Evolutionary conservation across 2,329 filamentous ascomycete species (phyloP), one percentile per base, ranked within the genome.

Genomic region (Fusarium sp.): DNA sequence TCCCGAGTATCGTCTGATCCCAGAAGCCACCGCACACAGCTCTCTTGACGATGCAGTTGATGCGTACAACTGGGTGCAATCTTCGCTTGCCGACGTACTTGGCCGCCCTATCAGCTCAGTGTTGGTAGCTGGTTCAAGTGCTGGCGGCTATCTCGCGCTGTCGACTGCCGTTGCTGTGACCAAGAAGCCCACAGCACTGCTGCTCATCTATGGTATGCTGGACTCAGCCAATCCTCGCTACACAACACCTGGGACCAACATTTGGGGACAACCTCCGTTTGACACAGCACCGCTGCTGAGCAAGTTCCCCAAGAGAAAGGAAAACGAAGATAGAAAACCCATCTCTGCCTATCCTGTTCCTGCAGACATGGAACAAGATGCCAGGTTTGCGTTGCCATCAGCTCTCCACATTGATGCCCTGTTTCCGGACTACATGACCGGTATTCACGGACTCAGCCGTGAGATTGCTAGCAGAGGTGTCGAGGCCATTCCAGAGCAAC

Each of bases 351-450:
- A 64, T 4, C 55, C 58, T 0, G 23, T 36, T 0, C 14, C 23
- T 1, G 51, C 29, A 9, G 31, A 54, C 4, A 15, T 48, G 1
- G 14, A 21, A 9, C n/a, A 45, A 10, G 53, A 61, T 11, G 35
- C 37, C 0, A 33, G 66, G 0, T 45, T 57, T n/a, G 21, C 33
- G 2, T 23, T 69, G 3, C n/a, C 49, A 0, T 50, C 64, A 6
- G 66, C 66, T 14, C 42, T 69, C 2, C 66, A 69, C 4, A 36
- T 69, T 1, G 56, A 67, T 2, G 66, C 58, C 0, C 32, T 67
- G 0, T 64, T 66, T n/a, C 64, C 59, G 3, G 66, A 69, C 11
- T 69, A 69, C 19, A 57, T 69, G 11, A 64, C 66, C 1, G 66
- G 66, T 0, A 2, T 66, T 2, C 25, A 50, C 0, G 66, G 64